phyloP scores from a whole-genome alignment of 1,284 basidiomycete species.

The Veloboletus limbatus region DNA sequence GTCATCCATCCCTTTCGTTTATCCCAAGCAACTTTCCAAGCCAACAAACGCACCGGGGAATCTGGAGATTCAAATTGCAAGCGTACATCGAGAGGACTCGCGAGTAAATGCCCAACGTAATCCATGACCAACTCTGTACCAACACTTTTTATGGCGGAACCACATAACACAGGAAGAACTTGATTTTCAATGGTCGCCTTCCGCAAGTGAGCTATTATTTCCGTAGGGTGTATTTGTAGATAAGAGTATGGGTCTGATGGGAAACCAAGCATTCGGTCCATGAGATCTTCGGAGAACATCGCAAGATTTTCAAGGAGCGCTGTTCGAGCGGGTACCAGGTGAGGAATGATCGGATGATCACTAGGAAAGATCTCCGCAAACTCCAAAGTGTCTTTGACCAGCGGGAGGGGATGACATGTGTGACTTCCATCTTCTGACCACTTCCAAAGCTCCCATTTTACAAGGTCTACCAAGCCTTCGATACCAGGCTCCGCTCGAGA shows the following conservation, averaged over 20 bases:
- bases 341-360: slow-evolving; percentile 62
- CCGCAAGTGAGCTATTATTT: slow-evolving; percentile 64
- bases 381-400: slow-evolving; percentile 42
- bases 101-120: slow-evolving; percentile 78
- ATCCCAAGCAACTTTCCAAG: slow-evolving; percentile 91
- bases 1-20: slow-evolving; percentile 87
- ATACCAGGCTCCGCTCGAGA: slow-evolving; percentile 69
- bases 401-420: slow-evolving; percentile 52
- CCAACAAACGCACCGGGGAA: slow-evolving; percentile 61
- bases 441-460: slow-evolving; percentile 79
- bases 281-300: slow-evolving; percentile 75
- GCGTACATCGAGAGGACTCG: slow-evolving; percentile 68
- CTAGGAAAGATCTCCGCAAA: slow-evolving; percentile 45
- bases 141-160: slow-evolving; percentile 78
- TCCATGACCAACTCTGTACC: slow-evolving; percentile 82
- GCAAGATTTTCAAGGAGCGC: slow-evolving; percentile 74
- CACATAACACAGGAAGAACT: slow-evolving; percentile 79
- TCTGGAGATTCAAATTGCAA: slow-evolving; percentile 44
- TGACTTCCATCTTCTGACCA: slow-evolving; percentile 53
- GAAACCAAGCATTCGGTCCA: slow-evolving; percentile 65
- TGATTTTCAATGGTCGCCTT: slow-evolving; percentile 63
- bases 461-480: slow-evolving; percentile 74
- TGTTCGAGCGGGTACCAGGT: slow-evolving; percentile 65
- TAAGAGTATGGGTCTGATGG: slow-evolving; percentile 62
- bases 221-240: slow-evolving; percentile 47